Evolutionary conservation across 345 rosid genomes (phyloP), one percentile per base, ranked within the genome.

Genomic region (Eucalyptus fibrosa): DNA sequence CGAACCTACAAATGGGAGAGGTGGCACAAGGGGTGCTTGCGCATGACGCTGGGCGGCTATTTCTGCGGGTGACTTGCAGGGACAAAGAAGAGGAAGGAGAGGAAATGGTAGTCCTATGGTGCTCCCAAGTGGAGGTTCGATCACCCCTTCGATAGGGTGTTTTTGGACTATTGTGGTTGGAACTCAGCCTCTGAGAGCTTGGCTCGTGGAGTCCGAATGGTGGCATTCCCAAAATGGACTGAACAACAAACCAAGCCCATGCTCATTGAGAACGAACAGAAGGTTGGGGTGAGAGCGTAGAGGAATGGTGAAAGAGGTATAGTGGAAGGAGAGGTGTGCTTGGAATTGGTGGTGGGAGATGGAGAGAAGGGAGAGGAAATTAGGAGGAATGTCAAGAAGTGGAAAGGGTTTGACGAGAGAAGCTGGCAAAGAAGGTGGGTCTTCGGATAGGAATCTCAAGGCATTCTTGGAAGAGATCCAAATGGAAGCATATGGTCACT

Each of bases 151-250:
- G 10, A 34, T 94, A 1, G 96, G 96, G 7, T 96, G 97, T 87
- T 97, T 94, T 88, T 96, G 87, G 91, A 94, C 6, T 95, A 96
- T 88, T 94, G 97, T 28, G 97, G 96, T 14, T 95, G 97, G 97
- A 96, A 94, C 91, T 94, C 99, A 8, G 94, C 95, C 4, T 5
- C 94, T 30, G 98, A 96, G 92, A 94, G 94, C 87, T 83, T 96
- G 86, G 94, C 88, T 3, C 86, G 60, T 0, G 96, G 97, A 47
- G 93, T 94, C 55, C 96, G 93, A 3, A 92, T 93, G 44, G 96
- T 95, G 90, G 97, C 97, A 21, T 93, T 95, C 69, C 97, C 96
- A 1, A 97, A 94, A 30, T 92, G 94, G 92, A 50, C 88, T 0
- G 97, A 94, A 90, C 97, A 95, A 88, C 87, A 72, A 87, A 95